A percentile compares a stretch with the other conserved stretches of the same genome.
Conservation (phyloP, 2,329 filamentous ascomycete species). For the Epichloe amarillans region DNA sequence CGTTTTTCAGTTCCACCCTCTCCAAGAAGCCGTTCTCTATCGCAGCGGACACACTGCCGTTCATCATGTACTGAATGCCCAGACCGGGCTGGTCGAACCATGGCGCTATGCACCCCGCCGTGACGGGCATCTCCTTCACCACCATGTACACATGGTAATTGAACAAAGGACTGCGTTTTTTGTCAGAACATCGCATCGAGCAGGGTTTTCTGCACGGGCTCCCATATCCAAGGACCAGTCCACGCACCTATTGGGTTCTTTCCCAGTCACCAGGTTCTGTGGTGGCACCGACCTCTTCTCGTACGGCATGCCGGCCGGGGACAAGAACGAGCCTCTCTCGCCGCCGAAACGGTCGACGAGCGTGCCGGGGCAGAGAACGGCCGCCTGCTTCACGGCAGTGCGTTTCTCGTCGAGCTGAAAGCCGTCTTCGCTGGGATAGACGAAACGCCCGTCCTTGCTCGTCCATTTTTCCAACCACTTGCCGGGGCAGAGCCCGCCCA, state of each 20-base stretch:
- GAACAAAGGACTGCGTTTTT: not conserved
- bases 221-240: not conserved
- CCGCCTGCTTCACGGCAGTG: not conserved
- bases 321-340: not conserved
- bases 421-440: not conserved
- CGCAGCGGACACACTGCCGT: not conserved
- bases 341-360: not conserved
- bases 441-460: not conserved
- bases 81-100: constrained; percentile 2
- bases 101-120: not conserved
- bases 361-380: not conserved
- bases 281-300: not conserved
- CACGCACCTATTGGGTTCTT: not conserved
- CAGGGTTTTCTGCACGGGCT: not conserved
- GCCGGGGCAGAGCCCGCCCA: not conserved
- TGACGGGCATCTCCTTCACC: not conserved
- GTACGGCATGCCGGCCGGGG: not conserved
- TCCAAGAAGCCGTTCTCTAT: not conserved
- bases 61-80: not conserved
- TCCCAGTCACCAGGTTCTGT: not conserved
- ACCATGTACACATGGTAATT: constrained; percentile 2
- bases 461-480: not conserved
- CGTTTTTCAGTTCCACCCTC: not conserved
- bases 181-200: not conserved
- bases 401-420: not conserved